Percentiles rank a stretch among this genome's conserved stretches.
phyloP scores from a whole-genome alignment of 2,329 filamentous ascomycete species.

The Aspergillus hortae region DNA sequence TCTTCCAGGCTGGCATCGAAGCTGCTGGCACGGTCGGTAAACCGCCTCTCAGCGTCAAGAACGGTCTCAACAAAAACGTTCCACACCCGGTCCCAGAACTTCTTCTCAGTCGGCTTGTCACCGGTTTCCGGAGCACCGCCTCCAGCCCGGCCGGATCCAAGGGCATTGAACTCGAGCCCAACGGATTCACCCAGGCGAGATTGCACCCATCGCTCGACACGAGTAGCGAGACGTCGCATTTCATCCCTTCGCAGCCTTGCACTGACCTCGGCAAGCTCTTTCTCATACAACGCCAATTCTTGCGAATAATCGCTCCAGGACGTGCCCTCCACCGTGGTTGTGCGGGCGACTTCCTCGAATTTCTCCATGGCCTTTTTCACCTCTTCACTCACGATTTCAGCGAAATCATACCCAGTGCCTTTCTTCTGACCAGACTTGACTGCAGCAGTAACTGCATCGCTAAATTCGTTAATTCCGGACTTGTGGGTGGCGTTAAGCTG shows the following conservation, averaged over 20 bases:
- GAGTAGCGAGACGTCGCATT: slow-evolving; percentile 85
- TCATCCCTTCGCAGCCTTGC: slow-evolving; percentile 84
- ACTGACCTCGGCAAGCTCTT: slow-evolving; percentile 88
- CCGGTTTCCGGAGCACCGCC: slow-evolving; percentile 74
- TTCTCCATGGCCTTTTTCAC: slow-evolving; percentile 70
- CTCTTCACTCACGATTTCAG: slow-evolving; percentile 82
- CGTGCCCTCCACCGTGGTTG: slow-evolving; percentile 72
- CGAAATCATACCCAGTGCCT: slow-evolving; percentile 87
- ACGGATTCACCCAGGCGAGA: slow-evolving; percentile 82
- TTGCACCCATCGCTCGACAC: slow-evolving; percentile 91
- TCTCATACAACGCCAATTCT: slow-evolving; percentile 75
- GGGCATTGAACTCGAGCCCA: slow-evolving; percentile 91
- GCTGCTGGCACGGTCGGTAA: slow-evolving; percentile 83
- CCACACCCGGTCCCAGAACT: slow-evolving; percentile 97
- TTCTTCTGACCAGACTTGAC: slow-evolving; percentile 94
- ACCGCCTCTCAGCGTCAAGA: slow-evolving; percentile 77
- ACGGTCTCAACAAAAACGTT: slow-evolving; percentile 77
- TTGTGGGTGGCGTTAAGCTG: slow-evolving; percentile 89
- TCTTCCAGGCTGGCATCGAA: slow-evolving; percentile 91
- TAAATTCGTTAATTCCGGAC: slow-evolving; percentile 76
- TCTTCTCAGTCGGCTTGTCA: slow-evolving; percentile 73
- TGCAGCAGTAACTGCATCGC: slow-evolving; percentile 76
- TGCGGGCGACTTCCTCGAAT: slow-evolving; percentile 73
- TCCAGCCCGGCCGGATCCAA: slow-evolving; percentile 82
- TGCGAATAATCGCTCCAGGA: slow-evolving; percentile 84